Base-by-base conservation (phyloP, 768 basidiomycete species). In the Leucosporidium scottii region DNA sequence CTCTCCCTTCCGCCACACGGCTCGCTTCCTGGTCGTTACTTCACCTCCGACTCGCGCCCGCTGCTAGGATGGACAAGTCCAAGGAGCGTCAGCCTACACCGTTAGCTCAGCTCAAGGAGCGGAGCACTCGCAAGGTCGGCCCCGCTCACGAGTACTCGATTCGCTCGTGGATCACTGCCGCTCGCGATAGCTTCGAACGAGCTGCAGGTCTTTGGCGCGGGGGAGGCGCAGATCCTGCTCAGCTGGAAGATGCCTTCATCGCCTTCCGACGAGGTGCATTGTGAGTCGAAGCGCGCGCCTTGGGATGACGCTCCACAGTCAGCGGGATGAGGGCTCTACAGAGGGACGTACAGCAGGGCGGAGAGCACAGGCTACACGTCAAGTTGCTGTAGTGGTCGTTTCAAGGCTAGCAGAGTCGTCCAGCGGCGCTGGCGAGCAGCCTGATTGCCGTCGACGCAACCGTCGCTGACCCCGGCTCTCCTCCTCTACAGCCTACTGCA, bases 101-200 rank as follows among this genome's bases (percentile, higher is more conserved):
- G n/a, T 27, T 51, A 51, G 50, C 4, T 27, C 50, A 51, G 23
- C 50, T 51, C 50, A 51, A 27, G 25, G 23, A 23, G 50, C 50
- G n/a, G 39, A 44, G 39, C 39, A 15, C 15, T 3, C 6, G 39
- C 8, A 51, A 23, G 25, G 17, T 57, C 31, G 55, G 30, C 21
- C 55, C 55, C 55, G 30, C 70, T 17, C 18, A 48, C 39, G 67
- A 72, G 34, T 72, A 65, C 64, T 54, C 58, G 53, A 36, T 72
- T 39, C 53, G 61, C 28, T 44, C 23, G 8, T 72, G 70, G 70
- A 55, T 48, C 44, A 50, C 12, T 23, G 60, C 57, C 0, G 70
- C 70, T 1, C 50, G 23, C 25, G 28, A 30, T 34, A 53, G 2
- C 65, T 72, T 39, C 47, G 61, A 25, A n/a, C 34, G 9, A 64